Base-by-base conservation (phyloP, 2,329 filamentous ascomycete species). In the Neocucurbitaria cava region DNA sequence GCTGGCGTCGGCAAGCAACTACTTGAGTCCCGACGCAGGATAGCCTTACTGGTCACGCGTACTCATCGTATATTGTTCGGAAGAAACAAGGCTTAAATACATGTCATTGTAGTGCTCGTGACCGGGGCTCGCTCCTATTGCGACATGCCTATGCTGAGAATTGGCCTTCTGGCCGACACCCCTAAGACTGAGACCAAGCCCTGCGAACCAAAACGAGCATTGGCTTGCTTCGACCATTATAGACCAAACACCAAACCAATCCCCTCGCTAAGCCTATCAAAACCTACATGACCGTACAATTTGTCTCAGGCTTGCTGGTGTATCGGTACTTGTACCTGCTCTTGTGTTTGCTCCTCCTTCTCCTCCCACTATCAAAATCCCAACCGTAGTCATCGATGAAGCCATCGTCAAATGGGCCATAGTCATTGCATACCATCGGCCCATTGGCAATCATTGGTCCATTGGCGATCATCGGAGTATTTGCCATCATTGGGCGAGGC, bases 321-420 rank as follows among this genome's bases (percentile, higher is more conserved):
- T 62, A 62, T 18, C 54, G 55, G 49, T 69, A 66, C 44, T 58
- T 59, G 46, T 62, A 61, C 30, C 58, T 56, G 43, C 61, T 69
- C 55, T 42, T 66, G 36, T 61, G 62, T 23, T 49, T 58, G 31
- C 54, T 61, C 13, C 53, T 49, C 46, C 50, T 57, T 15, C 54
- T 52, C 31, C 61, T 45, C 15, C 39, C 46, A 35, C 17, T 4
- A 13, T 54, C 39, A 30, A 38, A 45, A 17, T 47, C 43, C 21
- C 58, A 33, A 52, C 48, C 47, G 21, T 52, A 48, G 30, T 50
- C 44, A 18, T 54, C 46, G 30, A 38, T 20, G 23, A 44, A 58
- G 20, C 46, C 54, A 43, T 62, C 46, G 30, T 49, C 38, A 13
- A 50, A 48, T n/a, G 38, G 8, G 36, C 21, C 35, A 50, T 33